Conservation (phyloP, 2,329 filamentous ascomycete genomes). For the Nannizzia gypsea region DNA sequence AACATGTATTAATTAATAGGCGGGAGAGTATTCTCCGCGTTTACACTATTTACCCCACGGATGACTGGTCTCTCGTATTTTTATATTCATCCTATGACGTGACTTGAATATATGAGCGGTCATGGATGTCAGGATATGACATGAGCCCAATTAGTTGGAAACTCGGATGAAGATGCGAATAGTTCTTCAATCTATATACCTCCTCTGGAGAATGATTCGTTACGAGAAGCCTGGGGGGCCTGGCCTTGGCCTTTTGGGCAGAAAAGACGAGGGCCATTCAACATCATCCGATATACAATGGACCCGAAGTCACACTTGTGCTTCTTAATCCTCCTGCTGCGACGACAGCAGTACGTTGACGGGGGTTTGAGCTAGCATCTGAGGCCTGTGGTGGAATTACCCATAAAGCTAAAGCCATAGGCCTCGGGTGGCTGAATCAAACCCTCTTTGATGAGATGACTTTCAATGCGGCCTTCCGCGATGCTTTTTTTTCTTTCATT, state of each 20-base stretch:
- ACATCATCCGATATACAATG: not conserved
- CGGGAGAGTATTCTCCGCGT: too few species aligned
- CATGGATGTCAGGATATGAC: too few species aligned
- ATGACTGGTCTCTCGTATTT: too few species aligned
- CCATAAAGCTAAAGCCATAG: not conserved
- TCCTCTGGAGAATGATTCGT: not conserved
- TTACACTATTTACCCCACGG: too few species aligned
- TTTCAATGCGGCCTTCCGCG: not conserved
- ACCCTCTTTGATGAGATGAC: not conserved
- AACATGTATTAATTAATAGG: too few species aligned
- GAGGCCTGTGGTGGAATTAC: not conserved
- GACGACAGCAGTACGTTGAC: not conserved
- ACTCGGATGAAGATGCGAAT: not conserved
- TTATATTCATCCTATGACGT: too few species aligned
- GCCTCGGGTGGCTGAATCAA: not conserved
- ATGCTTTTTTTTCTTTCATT: not conserved
- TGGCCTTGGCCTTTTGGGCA: not conserved
- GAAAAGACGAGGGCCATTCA: not conserved
- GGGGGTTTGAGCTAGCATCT: constrained; percentile 1
- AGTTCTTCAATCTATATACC: not conserved
- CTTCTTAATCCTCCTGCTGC: not conserved
- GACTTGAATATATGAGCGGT: too few species aligned
- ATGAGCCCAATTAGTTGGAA: not conserved
- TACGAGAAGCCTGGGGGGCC: not conserved
- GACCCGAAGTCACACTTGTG: not conserved